Evolutionary conservation across 192 early-diverging fungal species (phyloP).

Genomic region (Mortierella claussenii): DNA sequence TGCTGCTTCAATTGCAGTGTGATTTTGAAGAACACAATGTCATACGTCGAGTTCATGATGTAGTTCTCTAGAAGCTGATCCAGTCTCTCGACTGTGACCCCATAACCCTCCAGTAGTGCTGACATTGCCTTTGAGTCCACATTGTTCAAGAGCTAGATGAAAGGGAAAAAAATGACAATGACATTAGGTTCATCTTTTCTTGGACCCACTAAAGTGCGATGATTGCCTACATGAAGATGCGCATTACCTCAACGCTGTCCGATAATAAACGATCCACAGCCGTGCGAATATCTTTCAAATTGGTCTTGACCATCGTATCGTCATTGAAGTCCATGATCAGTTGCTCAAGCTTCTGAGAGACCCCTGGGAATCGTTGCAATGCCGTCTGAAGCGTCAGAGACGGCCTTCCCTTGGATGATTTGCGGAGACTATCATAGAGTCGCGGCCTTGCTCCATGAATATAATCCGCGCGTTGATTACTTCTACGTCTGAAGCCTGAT

Average conservation of each 20-base stretch:
- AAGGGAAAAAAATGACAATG: not conserved
- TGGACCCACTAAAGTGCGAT: no score
- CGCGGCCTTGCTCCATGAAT: not conserved
- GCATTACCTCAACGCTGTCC: conserved; percentile 31
- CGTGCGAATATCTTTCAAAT: conserved; percentile 32
- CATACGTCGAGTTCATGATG: conserved; percentile 66
- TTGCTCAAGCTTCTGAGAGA: conserved; percentile 32
- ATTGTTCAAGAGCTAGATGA: conserved; percentile 33
- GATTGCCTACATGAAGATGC: not conserved
- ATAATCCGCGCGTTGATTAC: not conserved
- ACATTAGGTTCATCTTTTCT: not conserved
- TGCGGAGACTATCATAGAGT: conserved; percentile 5
- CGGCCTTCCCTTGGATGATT: conserved; percentile 8
- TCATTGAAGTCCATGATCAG: conserved; percentile 49
- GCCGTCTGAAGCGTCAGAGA: conserved; percentile 25
- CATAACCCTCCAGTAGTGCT: conserved; percentile 24
- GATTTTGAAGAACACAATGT: conserved; percentile 65
- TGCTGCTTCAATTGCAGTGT: conserved; percentile 48
- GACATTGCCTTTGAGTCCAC: conserved; percentile 23
- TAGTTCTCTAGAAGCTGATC: conserved; percentile 55
- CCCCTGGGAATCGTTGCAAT: conserved; percentile 37
- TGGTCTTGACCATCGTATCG: conserved; percentile 19
- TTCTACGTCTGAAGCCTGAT: not conserved
- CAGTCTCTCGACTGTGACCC: conserved; percentile 17
- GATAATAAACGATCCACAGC: conserved; percentile 19